Conservation (phyloP, 495 filamentous ascomycete species). For the Patellaria atrata region DNA sequence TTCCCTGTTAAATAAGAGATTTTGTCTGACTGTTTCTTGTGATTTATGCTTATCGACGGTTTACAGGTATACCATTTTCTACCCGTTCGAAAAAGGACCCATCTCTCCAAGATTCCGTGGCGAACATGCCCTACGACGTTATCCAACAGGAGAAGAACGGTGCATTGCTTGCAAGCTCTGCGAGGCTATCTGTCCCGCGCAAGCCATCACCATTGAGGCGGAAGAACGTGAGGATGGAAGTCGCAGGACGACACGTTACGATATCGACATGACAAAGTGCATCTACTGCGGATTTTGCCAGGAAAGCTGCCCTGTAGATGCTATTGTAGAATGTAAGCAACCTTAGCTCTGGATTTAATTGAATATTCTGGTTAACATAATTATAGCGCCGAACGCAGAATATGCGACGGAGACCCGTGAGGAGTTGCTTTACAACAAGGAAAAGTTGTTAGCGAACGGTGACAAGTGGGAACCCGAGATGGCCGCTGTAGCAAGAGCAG, state of each 20-base stretch:
- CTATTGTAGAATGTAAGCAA: constrained; percentile 49
- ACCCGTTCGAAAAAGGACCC: constrained; percentile 97
- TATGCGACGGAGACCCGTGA: constrained; percentile 96
- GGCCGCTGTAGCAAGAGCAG: constrained; percentile 73
- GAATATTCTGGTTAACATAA: constrained; percentile 35
- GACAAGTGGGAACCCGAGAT: constrained; percentile 98
- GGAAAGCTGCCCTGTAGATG: constrained; percentile 96
- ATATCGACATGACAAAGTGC: constrained; percentile 99
- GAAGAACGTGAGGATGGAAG: constrained; percentile 94
- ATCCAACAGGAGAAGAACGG: constrained; percentile 93
- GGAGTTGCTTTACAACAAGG: constrained; percentile 97
- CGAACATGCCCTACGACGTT: constrained; percentile 87
- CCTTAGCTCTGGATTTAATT: not conserved
- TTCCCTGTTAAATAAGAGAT: no score
- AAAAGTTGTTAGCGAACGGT: constrained; percentile 77
- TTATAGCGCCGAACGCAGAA: constrained; percentile 73
- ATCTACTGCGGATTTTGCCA: constrained; percentile 99
- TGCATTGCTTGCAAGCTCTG: constrained; percentile 99
- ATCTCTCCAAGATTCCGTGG: constrained; percentile 96
- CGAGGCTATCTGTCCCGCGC: constrained; percentile 93
- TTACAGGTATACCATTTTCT: constrained; percentile 86
- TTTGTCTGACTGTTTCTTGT: no score
- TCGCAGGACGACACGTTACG: constrained; percentile 87
- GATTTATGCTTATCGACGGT: not conserved
- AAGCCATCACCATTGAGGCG: constrained; percentile 96